Evolutionary conservation across 331 rosid genomes (phyloP), one percentile per base, ranked within the genome.

Genomic region (Telfairia occidentalis): DNA sequence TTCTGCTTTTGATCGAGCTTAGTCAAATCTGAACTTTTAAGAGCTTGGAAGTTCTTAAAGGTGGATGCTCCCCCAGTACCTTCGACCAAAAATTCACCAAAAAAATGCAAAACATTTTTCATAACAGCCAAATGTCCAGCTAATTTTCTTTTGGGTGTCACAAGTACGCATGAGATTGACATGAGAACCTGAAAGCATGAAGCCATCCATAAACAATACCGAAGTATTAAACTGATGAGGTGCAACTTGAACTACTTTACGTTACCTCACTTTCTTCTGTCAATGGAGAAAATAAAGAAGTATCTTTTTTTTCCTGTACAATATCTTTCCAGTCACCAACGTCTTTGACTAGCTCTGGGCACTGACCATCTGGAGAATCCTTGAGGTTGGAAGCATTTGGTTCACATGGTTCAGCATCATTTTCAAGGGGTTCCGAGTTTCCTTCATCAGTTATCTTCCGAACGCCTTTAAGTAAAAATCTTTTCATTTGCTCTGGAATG

Each of bases 401-500:
- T 65, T 84, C 96, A 80, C 83, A 71, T 40, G 76, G 83, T 72
- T 94, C 98, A 73, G 54, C 30, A 81, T 77, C 90, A 80, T 76
- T 63, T 74, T 90, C 97, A 73, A 72, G 86, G 59, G 75, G 9
- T 49, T 91, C 98, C 67, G 84, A 77, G 86, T 83, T 67, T 72
- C 88, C 95, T 82, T 94, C 98, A 45, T 94, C 97, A 71, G 92
- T 91, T 80, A 94, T 91, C 83, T 83, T 88, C 79, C 87, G 83
- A 38, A 88, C 92, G 26, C 98, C 98, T 83, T 94, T 91, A 72
- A 91, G 86, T 82, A 94, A 82, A 81, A 94, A 85, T 59, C 81
- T 85, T 86, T 88, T 91, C 97, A 94, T 91, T 86, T 94, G 97
- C 80, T 94, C 98, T 63, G 98, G 97, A 82, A 94, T 83, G 72